Evolutionary conservation across 2,329 filamentous ascomycete species (phyloP).

Genomic region (Epicoccum nigrum): DNA sequence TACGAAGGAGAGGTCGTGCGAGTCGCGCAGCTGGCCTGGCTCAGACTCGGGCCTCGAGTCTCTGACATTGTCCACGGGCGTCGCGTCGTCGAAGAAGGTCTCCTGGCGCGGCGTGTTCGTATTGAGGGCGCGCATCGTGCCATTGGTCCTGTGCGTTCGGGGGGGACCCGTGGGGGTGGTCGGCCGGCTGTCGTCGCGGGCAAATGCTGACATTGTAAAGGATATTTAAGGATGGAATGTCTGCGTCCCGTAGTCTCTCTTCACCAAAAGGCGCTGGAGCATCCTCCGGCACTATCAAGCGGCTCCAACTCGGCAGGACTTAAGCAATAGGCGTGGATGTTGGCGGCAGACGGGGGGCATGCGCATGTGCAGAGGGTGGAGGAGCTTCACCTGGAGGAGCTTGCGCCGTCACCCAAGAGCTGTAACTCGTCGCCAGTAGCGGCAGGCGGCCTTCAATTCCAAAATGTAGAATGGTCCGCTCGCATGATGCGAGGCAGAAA

Average conservation of each 20-base stretch:
- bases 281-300: constrained; percentile 33
- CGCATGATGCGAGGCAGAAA: constrained; percentile 31
- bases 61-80: constrained; percentile 38
- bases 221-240: constrained; percentile 20
- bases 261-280: constrained; percentile 30
- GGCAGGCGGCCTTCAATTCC: constrained; percentile 10
- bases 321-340: constrained; percentile 15
- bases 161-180: constrained; percentile 40
- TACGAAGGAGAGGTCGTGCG: constrained; percentile 84
- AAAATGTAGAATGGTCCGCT: constrained; percentile 17
- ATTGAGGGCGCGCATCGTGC: constrained; percentile 39
- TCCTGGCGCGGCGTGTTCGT: constrained; percentile 36
- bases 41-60: constrained; percentile 21
- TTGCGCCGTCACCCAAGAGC: constrained; percentile 6
- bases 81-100: constrained; percentile 47
- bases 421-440: constrained; percentile 14
- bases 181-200: constrained; percentile 31
- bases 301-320: constrained; percentile 16
- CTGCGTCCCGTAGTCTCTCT: constrained; percentile 23
- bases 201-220: constrained; percentile 33
- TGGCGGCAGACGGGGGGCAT: constrained; percentile 19
- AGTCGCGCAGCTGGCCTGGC: constrained; percentile 57
- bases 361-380: constrained; percentile 10
- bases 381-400: constrained; percentile 1
- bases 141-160: constrained; percentile 29